phyloP scores from a whole-genome alignment of 176 grass and related monocot genomes.

The Ananas comosus region DNA sequence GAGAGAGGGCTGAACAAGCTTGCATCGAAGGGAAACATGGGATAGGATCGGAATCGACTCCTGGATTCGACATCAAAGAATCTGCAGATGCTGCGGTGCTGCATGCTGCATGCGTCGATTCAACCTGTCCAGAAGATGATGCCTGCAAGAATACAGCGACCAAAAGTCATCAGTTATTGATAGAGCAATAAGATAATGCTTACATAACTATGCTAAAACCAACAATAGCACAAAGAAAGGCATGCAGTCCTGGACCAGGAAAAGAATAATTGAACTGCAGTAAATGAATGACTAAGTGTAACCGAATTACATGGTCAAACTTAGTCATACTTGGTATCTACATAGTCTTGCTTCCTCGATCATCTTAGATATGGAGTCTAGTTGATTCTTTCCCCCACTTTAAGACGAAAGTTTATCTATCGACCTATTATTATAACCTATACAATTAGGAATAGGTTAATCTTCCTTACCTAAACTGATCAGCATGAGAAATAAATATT shows the following conservation, averaged over 20 bases:
- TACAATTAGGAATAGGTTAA: too few relatives aligned
- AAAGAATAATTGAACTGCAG: neutral
- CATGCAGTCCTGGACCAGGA: neutral
- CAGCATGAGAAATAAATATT: too few relatives aligned
- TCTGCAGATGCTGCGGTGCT: slow-evolving; percentile 18
- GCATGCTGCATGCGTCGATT: slow-evolving; percentile 5
- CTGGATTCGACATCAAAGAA: slow-evolving; percentile 7
- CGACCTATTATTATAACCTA: too few relatives aligned
- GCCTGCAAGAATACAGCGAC: neutral
- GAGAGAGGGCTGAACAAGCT: slow-evolving; percentile 11
- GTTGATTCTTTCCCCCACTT: neutral
- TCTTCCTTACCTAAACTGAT: too few relatives aligned
- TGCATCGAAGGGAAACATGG: neutral
- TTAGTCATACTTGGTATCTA: neutral
- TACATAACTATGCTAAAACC: too few relatives aligned
- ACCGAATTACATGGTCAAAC: neutral
- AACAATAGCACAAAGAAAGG: neutral
- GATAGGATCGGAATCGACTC: slow-evolving; percentile 14
- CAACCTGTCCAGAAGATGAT: slow-evolving; percentile 3
- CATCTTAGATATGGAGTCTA: neutral
- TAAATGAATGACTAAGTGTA: neutral
- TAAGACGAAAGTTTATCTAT: too few relatives aligned
- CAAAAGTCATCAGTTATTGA: neutral
- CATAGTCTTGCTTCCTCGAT: neutral
- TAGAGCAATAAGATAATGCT: neutral